Conservation (phyloP, 148 eudicot genomes). For the Chenopodium berlandieri region DNA sequence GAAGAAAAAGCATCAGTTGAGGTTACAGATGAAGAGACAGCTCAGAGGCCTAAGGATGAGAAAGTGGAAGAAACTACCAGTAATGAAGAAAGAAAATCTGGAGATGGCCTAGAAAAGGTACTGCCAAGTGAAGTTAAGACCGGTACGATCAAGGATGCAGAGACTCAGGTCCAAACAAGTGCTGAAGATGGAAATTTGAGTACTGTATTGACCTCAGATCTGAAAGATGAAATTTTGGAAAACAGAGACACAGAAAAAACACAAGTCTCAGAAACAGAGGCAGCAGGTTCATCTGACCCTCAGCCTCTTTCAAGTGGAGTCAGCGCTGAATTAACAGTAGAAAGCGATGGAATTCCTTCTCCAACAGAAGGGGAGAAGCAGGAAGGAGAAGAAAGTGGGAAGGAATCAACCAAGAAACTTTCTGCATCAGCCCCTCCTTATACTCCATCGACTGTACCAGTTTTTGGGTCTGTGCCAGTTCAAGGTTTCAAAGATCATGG, state of each 20-base stretch:
- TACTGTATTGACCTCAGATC: constrained; percentile 11
- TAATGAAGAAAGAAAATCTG: constrained; percentile 22
- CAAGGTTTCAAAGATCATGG: constrained; percentile 62
- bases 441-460: constrained; percentile 65
- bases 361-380: constrained; percentile 46
- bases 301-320: constrained; percentile 18
- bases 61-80: constrained; percentile 22
- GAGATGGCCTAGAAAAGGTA: constrained; percentile 18
- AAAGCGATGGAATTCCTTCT: constrained; percentile 24
- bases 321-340: constrained; percentile 13
- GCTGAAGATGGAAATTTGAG: constrained; percentile 5
- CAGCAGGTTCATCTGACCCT: constrained; percentile 22
- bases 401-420: constrained; percentile 63
- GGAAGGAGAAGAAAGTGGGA: constrained; percentile 49
- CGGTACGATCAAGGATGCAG: constrained; percentile 8
- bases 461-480: constrained; percentile 57
- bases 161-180: constrained; percentile 13
- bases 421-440: constrained; percentile 95
- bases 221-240: constrained; percentile 24
- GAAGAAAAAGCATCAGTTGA: constrained; percentile 27
- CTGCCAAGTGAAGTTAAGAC: constrained; percentile 8
- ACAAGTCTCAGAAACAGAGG: constrained; percentile 14
- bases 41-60: constrained; percentile 30
- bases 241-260: constrained; percentile 25
- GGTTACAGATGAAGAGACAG: constrained; percentile 27